Percentiles rank a stretch among this genome's conserved stretches.
Evolutionary conservation across 2,329 filamentous ascomycete genomes (phyloP).

Genomic region (Penicillium sp.): DNA sequence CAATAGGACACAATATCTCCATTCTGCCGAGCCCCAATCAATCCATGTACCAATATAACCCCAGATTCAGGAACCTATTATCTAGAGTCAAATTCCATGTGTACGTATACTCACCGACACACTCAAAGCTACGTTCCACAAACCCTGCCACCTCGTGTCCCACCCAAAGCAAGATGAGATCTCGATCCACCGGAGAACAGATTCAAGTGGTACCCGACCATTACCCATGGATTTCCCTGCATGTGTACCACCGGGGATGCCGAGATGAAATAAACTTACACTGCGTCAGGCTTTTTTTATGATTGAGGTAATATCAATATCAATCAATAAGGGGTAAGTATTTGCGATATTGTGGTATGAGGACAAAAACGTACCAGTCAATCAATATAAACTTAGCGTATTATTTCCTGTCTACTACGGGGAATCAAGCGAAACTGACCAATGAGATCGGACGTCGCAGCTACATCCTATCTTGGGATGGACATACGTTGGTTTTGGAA

Average conservation of each 20-base stretch:
- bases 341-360: too few species aligned
- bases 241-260: slow-evolving; percentile 1
- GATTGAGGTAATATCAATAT: background rate
- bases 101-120: background rate
- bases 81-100: background rate
- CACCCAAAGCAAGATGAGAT: background rate
- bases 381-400: too few species aligned
- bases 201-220: slow-evolving; percentile 1
- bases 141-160: slow-evolving; percentile 2
- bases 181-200: slow-evolving; percentile 1
- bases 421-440: too few species aligned
- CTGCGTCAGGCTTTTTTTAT: background rate
- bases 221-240: background rate
- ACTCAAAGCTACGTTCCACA: background rate
- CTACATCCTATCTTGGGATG: too few species aligned
- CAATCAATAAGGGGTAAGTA: background rate
- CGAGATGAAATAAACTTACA: background rate
- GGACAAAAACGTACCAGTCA: too few species aligned
- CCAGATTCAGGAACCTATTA: background rate
- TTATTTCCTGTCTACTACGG: too few species aligned
- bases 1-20: too few species aligned
- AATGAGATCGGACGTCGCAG: too few species aligned
- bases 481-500: background rate
- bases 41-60: too few species aligned
- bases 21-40: too few species aligned